Evolutionary conservation across 164 flowering plant genomes (phyloP).

Genomic region (Magnolia kwangsiensis): DNA sequence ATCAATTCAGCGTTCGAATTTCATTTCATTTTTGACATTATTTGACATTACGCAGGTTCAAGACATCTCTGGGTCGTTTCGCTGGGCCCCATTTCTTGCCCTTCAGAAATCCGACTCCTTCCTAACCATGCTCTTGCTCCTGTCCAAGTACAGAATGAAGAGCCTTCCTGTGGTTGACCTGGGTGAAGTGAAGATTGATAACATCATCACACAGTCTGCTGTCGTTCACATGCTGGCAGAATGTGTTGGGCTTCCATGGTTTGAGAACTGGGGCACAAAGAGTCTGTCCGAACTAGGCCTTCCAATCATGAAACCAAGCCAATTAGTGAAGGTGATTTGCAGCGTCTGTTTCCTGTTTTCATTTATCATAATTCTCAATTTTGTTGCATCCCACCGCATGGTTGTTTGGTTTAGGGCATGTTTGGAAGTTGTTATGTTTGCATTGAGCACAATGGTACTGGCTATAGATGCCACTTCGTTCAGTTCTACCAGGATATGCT

Average conservation of each 20-base stretch:
- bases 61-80: conserved; percentile 90
- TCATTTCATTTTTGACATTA: not conserved
- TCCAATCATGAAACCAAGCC: conserved; percentile 57
- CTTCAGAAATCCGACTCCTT: conserved; percentile 76
- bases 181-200: conserved; percentile 68
- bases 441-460: not conserved
- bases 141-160: conserved; percentile 97
- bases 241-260: conserved; percentile 94
- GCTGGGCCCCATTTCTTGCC: conserved; percentile 99
- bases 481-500: not conserved
- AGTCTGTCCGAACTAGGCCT: conserved; percentile 75
- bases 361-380: not conserved
- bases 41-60: conserved; percentile 48
- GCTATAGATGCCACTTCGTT: not conserved
- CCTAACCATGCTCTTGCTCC: conserved; percentile 83
- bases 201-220: conserved; percentile 81
- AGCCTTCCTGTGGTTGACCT: conserved; percentile 90
- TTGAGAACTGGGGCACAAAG: conserved; percentile 88
- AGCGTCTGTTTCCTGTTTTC: not conserved
- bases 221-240: conserved; percentile 97
- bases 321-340: conserved; percentile 54
- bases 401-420: not conserved
- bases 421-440: no score
- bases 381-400: not conserved
- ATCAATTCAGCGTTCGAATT: not conserved